phyloP scores from a whole-genome alignment of 176 grass and related monocot species.

The Ampelocalamus luodianensis region DNA sequence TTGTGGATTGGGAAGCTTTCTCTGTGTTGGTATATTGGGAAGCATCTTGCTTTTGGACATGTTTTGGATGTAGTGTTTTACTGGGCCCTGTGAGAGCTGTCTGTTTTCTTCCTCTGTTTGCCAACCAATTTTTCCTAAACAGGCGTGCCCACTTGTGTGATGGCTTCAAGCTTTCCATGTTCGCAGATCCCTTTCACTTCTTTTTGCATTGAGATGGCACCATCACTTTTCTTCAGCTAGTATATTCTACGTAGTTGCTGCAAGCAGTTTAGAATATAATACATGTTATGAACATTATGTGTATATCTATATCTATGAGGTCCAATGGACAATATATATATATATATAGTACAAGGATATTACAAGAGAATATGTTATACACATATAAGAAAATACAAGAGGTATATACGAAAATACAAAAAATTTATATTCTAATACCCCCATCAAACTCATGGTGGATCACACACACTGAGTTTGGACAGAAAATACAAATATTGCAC shows the following conservation, averaged over 20 bases:
- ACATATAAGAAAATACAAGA: too few relatives aligned
- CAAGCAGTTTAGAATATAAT: conserved; percentile 19
- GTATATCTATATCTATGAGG: too few relatives aligned
- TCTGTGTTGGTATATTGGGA: conserved; percentile 39
- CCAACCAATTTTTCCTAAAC: conserved; percentile 36
- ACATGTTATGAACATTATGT: too few relatives aligned
- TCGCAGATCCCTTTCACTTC: conserved; percentile 40
- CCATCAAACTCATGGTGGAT: too few relatives aligned
- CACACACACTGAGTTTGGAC: too few relatives aligned
- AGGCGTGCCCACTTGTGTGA: conserved; percentile 28
- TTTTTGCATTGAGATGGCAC: conserved; percentile 39
- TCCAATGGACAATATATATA: too few relatives aligned
- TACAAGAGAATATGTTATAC: too few relatives aligned
- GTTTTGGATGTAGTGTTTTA: conserved; percentile 37
- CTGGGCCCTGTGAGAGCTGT: conserved; percentile 31
- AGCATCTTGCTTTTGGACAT: conserved; percentile 54
- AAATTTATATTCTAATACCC: too few relatives aligned
- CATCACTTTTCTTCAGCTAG: conserved; percentile 19
- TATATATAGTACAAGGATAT: too few relatives aligned
- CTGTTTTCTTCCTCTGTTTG: conserved; percentile 13
- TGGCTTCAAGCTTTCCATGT: conserved; percentile 45
- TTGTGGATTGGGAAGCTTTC: not conserved
- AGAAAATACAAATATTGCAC: too few relatives aligned
- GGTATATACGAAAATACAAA: too few relatives aligned
- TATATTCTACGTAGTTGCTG: conserved; percentile 50